phyloP scores from a whole-genome alignment of 345 rosid genomes.

The Abelmoschus esculentus region DNA sequence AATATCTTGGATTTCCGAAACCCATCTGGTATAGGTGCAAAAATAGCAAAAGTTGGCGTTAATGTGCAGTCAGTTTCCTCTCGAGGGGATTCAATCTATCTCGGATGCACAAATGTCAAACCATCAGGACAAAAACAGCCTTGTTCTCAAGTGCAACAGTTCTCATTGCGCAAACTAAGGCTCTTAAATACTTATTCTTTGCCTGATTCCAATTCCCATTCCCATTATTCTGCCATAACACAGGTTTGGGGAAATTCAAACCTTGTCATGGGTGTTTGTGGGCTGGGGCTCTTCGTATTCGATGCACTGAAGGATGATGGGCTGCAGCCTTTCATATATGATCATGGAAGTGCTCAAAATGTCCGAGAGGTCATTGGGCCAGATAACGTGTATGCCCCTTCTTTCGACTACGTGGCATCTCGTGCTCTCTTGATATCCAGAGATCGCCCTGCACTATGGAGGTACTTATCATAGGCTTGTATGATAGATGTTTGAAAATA shows the following conservation, averaged over 20 bases:
- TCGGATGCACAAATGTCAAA: constrained; percentile 56
- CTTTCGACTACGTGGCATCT: constrained; percentile 65
- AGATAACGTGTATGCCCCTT: constrained; percentile 73
- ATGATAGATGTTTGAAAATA: constrained; percentile 1
- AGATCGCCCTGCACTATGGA: constrained; percentile 87
- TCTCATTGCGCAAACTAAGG: constrained; percentile 69
- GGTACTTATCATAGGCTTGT: constrained; percentile 35
- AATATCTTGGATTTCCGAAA: constrained; percentile 77
- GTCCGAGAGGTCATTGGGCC: constrained; percentile 66
- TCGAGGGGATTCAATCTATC: constrained; percentile 66
- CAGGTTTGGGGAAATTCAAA: constrained; percentile 97
- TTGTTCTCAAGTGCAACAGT: constrained; percentile 67
- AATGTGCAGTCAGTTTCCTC: constrained; percentile 68
- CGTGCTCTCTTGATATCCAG: constrained; percentile 82
- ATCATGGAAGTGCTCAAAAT: constrained; percentile 28
- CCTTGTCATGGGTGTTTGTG: constrained; percentile 73
- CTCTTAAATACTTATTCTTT: constrained; percentile 46
- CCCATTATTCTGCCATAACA: constrained; percentile 60
- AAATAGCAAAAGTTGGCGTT: constrained; percentile 61
- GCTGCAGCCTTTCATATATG: constrained; percentile 29
- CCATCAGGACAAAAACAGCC: constrained; percentile 36
- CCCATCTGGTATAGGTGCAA: constrained; percentile 88
- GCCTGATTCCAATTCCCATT: constrained; percentile 61
- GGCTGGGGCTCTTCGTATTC: constrained; percentile 66
- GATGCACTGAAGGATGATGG: constrained; percentile 54